phyloP scores from a whole-genome alignment of 2,329 filamentous ascomycete species.

The Polychaeton citri region DNA sequence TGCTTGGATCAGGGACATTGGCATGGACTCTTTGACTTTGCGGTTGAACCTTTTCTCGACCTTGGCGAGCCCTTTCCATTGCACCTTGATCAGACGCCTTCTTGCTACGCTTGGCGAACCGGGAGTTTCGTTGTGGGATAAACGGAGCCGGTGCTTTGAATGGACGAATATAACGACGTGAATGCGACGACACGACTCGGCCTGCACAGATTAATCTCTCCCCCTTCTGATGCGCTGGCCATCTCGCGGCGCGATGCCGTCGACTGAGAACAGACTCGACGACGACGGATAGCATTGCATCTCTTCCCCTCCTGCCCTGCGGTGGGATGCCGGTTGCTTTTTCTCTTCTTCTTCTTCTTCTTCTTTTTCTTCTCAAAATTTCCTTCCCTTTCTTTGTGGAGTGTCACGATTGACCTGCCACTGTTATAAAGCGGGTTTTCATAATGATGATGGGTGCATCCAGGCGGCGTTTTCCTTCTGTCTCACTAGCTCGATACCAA shows the following conservation, averaged over 20 bases:
- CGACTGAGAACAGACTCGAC: no score
- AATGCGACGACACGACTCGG: constrained; percentile 2
- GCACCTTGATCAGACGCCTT: neutral
- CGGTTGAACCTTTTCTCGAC: no score
- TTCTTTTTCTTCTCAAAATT: neutral
- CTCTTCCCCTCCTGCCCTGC: neutral
- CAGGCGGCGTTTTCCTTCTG: no score
- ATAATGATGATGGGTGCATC: no score
- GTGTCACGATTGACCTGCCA: no score
- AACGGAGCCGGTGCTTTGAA: no score
- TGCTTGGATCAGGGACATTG: no score
- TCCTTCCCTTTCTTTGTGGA: neutral
- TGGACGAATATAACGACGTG: constrained; percentile 1
- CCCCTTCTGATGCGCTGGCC: neutral
- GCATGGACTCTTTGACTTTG: no score
- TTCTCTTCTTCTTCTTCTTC: neutral
- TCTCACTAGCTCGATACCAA: no score
- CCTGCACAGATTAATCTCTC: neutral
- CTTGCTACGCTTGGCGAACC: neutral
- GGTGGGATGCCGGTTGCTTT: no score
- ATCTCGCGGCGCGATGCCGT: constrained; percentile 1
- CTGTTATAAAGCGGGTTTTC: no score
- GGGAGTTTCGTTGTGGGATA: no score
- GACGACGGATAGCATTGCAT: constrained; percentile 1
- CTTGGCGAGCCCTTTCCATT: neutral